phyloP scores from a whole-genome alignment of 2,329 filamentous ascomycete species.

The Aquanectria penicillioides region DNA sequence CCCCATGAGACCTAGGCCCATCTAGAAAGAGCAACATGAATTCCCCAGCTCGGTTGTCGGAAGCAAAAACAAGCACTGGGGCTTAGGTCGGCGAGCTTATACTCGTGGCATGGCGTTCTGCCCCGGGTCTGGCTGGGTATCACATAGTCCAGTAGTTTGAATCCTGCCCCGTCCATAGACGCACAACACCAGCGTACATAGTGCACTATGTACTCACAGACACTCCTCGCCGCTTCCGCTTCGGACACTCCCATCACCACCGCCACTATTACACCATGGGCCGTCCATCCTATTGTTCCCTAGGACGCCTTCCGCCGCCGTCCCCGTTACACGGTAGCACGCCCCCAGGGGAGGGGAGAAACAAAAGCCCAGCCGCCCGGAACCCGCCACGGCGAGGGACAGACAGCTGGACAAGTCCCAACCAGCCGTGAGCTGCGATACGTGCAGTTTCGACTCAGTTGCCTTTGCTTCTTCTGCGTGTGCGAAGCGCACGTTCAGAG shows the following conservation, averaged over 20 bases:
- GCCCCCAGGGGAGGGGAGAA: constrained; percentile 34
- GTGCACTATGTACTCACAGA: constrained; percentile 7
- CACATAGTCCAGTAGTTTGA: background rate
- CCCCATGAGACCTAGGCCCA: background rate
- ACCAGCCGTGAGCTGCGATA: constrained; percentile 13
- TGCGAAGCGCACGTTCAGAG: constrained; percentile 8
- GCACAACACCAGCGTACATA: background rate
- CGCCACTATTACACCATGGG: constrained; percentile 11
- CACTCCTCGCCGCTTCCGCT: background rate
- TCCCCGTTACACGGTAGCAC: constrained; percentile 36
- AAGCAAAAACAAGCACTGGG: constrained; percentile 5
- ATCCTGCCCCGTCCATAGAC: constrained; percentile 18
- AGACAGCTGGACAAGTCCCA: constrained; percentile 26
- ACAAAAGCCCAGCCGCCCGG: constrained; percentile 38
- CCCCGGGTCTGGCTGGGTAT: background rate
- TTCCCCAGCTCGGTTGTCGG: constrained; percentile 14
- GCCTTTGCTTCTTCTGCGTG: constrained; percentile 5
- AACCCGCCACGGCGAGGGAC: constrained; percentile 35
- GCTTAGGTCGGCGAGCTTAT: constrained; percentile 11
- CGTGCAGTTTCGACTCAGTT: constrained; percentile 14
- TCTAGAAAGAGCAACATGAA: constrained; percentile 3
- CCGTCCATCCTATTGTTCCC: constrained; percentile 2
- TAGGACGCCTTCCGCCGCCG: constrained; percentile 38
- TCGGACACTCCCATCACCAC: constrained; percentile 8
- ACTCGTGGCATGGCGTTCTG: background rate